A percentile compares a stretch with the other conserved stretches of the same genome.
These are phyloP conservation scores for Emericellopsis atlantica DNA, from an alignment of 2,329 filamentous ascomycete species.

Conservation along the genomic window DNA sequence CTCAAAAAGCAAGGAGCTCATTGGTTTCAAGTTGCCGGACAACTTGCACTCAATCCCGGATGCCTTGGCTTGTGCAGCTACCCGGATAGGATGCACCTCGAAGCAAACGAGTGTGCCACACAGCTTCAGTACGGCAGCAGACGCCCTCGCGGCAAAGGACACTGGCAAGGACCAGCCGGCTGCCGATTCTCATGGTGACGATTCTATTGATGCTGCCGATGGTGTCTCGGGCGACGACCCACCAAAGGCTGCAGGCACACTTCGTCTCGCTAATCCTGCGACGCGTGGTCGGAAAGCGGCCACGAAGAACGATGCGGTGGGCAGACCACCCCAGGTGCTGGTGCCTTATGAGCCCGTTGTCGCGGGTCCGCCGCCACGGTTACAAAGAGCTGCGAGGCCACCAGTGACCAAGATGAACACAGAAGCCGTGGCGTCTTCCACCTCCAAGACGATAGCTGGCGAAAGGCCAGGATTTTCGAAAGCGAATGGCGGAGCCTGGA, in stretches of 20 bases:
- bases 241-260: background rate
- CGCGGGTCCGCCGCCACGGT: slow-evolving; percentile 1
- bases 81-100: background rate
- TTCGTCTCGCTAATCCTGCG: slow-evolving; percentile 26
- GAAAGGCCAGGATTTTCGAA: slow-evolving; percentile 26
- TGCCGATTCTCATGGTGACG: too few species aligned
- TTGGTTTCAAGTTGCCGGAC: slow-evolving; percentile 20
- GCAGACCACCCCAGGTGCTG: slow-evolving; percentile 29
- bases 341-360: slow-evolving; percentile 19
- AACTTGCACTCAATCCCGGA: slow-evolving; percentile 2
- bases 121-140: too few species aligned
- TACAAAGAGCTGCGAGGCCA: background rate
- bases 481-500: slow-evolving; percentile 53
- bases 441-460: too few species aligned
- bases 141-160: too few species aligned
- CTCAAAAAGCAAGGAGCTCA: slow-evolving; percentile 32
- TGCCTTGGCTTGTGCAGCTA: background rate
- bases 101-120: too few species aligned
- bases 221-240: too few species aligned
- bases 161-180: too few species aligned
- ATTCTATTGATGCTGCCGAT: too few species aligned
- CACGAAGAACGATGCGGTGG: slow-evolving; percentile 35
- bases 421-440: background rate
- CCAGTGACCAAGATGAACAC: background rate
- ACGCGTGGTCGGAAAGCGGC: slow-evolving; percentile 41